These are phyloP conservation scores for Galerina marginata DNA, from an alignment of 768 basidiomycete species.

Conservation along the genomic window DNA sequence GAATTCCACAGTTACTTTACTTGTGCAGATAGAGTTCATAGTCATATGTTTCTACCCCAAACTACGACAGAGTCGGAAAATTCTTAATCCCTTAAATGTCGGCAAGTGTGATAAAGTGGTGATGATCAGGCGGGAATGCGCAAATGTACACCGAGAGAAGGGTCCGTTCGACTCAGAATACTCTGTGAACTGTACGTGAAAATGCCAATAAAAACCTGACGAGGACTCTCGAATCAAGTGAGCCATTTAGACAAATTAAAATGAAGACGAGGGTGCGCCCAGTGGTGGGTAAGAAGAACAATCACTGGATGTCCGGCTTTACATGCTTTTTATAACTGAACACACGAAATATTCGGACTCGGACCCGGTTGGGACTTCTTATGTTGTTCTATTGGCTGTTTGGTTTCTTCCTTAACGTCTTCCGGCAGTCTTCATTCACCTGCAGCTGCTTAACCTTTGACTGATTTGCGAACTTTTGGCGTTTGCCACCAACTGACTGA, in stretches of 20 bases:
- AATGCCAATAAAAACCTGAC: slow-evolving; percentile 35
- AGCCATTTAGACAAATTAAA: slow-evolving; percentile 18
- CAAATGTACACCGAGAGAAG: too few relatives aligned
- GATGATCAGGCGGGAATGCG: too few relatives aligned
- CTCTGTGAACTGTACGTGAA: neutral
- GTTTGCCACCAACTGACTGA: neutral
- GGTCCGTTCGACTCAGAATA: too few relatives aligned
- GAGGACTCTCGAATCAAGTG: slow-evolving; percentile 25
- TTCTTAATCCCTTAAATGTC: too few relatives aligned
- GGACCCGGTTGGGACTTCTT: neutral
- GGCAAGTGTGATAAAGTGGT: too few relatives aligned
- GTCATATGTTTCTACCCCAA: too few relatives aligned
- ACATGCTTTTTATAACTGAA: neutral
- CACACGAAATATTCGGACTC: neutral
- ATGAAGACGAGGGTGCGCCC: slow-evolving; percentile 4
- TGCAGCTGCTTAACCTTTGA: neutral
- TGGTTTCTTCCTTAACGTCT: neutral
- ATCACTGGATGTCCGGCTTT: neutral
- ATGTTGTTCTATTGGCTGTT: too few relatives aligned
- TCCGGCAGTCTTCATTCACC: neutral
- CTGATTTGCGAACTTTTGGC: neutral
- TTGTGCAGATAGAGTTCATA: too few relatives aligned
- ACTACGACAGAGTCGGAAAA: too few relatives aligned
- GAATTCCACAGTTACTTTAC: too few relatives aligned
- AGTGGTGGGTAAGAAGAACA: neutral